Evolutionary conservation across 2,329 filamentous ascomycete genomes (phyloP).

Genomic region (Pseudocercospora musae): DNA sequence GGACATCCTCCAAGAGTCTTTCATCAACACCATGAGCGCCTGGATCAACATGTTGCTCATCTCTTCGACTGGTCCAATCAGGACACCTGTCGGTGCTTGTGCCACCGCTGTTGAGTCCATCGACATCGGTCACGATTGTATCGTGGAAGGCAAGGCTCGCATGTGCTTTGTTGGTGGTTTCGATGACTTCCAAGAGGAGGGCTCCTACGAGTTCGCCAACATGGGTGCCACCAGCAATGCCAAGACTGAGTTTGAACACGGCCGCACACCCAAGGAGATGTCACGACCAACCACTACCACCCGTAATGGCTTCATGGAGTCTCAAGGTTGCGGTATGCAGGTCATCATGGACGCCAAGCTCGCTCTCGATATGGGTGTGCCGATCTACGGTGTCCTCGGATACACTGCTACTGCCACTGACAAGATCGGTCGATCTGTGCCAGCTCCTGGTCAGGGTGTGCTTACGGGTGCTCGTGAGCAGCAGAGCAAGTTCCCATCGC

Average conservation of each 20-base stretch:
- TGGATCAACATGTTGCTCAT: slow-evolving; percentile 99
- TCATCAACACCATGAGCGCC: slow-evolving; percentile 99
- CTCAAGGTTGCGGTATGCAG: slow-evolving; percentile 96
- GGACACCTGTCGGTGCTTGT: slow-evolving; percentile 96
- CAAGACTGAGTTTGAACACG: slow-evolving; percentile 91
- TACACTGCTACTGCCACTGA: slow-evolving; percentile 95
- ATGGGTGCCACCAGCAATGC: slow-evolving; percentile 99
- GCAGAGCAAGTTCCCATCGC: slow-evolving; percentile 87
- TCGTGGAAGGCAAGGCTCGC: slow-evolving; percentile 95
- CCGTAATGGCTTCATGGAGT: slow-evolving; percentile 98
- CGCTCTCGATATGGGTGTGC: slow-evolving; percentile 96
- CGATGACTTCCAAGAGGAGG: slow-evolving; percentile 98
- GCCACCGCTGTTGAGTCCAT: slow-evolving; percentile 96
- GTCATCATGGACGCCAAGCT: slow-evolving; percentile 97
- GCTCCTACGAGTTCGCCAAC: slow-evolving; percentile 99
- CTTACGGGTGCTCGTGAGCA: slow-evolving; percentile 92
- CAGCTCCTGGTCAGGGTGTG: slow-evolving; percentile 93
- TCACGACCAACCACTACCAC: slow-evolving; percentile 96
- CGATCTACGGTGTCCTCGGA: slow-evolving; percentile 91
- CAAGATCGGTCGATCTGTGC: slow-evolving; percentile 97
- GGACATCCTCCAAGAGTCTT: slow-evolving; percentile 97
- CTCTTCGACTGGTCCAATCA: slow-evolving; percentile 96
- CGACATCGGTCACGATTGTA: slow-evolving; percentile 97
- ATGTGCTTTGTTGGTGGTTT: slow-evolving; percentile 98
- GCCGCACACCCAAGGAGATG: slow-evolving; percentile 95